Conservation (phyloP, 257 asterid species). For the Euphrasia confusa region DNA sequence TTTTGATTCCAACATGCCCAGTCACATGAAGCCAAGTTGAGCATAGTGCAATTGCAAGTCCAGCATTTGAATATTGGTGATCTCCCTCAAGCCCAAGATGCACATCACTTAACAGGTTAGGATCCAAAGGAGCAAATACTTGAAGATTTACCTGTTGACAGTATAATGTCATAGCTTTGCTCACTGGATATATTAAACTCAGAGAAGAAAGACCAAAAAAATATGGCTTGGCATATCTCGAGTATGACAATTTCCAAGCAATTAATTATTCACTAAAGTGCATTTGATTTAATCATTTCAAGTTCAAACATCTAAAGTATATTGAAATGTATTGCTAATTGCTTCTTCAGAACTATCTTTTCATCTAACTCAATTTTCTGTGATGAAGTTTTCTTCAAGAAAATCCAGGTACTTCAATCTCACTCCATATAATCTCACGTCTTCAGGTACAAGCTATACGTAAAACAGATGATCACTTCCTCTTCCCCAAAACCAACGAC, state of each 20-base stretch:
- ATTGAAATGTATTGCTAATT: background rate
- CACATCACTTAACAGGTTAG: constrained; percentile 51
- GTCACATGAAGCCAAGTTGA: constrained; percentile 93
- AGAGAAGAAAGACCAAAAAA: constrained; percentile 19
- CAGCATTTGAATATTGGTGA: constrained; percentile 93
- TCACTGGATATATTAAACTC: constrained; percentile 10
- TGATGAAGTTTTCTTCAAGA: background rate
- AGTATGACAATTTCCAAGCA: constrained; percentile 17
- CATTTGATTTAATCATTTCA: constrained; percentile 9
- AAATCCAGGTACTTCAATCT: constrained; percentile 12
- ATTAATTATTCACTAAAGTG: constrained; percentile 6
- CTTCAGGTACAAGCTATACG: constrained; percentile 9
- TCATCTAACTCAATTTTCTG: constrained; percentile 9
- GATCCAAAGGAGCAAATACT: constrained; percentile 73
- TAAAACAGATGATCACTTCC: constrained; percentile 7
- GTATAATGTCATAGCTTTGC: constrained; percentile 24
- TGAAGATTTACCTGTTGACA: constrained; percentile 70
- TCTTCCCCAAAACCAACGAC: background rate
- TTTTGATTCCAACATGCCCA: constrained; percentile 71
- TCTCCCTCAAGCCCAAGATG: constrained; percentile 96
- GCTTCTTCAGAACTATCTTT: constrained; percentile 8
- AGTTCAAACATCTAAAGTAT: constrained; percentile 2
- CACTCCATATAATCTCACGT: background rate
- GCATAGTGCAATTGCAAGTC: constrained; percentile 88
- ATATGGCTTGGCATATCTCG: constrained; percentile 4